Base-by-base conservation (phyloP, 2,329 filamentous ascomycete genomes). In the Tolypocladium cylindrosporum region DNA sequence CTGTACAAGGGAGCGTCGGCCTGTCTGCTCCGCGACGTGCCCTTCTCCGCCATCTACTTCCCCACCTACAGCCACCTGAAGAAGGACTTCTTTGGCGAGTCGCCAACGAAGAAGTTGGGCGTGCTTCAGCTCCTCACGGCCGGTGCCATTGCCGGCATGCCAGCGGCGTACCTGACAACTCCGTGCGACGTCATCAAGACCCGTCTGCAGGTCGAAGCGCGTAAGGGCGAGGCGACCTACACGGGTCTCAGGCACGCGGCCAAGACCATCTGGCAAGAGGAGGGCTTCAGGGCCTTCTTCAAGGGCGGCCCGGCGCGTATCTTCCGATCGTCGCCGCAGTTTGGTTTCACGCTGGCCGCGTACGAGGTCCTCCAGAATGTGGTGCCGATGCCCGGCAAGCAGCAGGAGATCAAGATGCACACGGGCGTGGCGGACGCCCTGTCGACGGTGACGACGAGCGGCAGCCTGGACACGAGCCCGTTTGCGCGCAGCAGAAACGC, bases 141-240 rank as follows among this genome's bases (percentile, higher is more conserved):
- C 9, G 94, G 94, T 77, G 94, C 94, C 60, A 97, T 99, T 63
- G 90, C 90, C 39, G 90, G 90, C 75, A 94, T 94, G 89, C 90
- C 90, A 7, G 90, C 90, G 6, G 90, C 90, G 9, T 99, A 99
- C 77, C 81, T 99, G 61, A 99, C 94, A 31, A 99, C 94, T 2
- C 94, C 94, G 0, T 97, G 90, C 78, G 94, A 99, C 70, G 94
- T 99, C 61, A 97, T 99, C 86, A 99, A 99, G 82, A 99, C 94
- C 3, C 89, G 94, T 71, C 82, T 99, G 60, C 94, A 99, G 74
- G 94, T 99, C 59, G 94, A 99, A 75, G 92, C 93, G 27, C 89
- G 94, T 63, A 97, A 97, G 80, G 94, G 94, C 62, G 93, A 99
- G 68, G 87, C 87, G 4, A 81, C 82, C 54, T 99, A 99, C 80